Conservation (phyloP, 768 basidiomycete species). For the Mycena venus region DNA sequence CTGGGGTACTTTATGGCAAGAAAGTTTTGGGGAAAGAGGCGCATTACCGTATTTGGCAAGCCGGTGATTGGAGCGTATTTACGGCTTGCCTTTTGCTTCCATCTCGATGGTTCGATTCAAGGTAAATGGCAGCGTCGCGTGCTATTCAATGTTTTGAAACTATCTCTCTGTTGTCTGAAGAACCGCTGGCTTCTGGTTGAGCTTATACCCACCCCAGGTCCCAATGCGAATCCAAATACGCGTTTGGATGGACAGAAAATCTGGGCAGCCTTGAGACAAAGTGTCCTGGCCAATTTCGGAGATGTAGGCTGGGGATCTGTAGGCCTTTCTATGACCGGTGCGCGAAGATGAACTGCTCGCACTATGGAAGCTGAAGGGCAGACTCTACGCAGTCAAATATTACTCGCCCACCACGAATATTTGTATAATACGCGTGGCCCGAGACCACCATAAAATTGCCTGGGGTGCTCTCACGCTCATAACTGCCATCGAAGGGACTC, state of each 20-base stretch:
- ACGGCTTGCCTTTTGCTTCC: background rate
- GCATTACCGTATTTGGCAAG: background rate
- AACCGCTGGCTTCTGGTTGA: slow-evolving; percentile 93
- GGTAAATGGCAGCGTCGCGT: slow-evolving; percentile 45
- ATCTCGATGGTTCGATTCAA: slow-evolving; percentile 79
- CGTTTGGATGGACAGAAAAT: slow-evolving; percentile 74
- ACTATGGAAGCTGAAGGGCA: slow-evolving; percentile 10
- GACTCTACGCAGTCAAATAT: slow-evolving; percentile 86
- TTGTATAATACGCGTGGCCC: slow-evolving; percentile 87
- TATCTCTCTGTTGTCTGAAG: slow-evolving; percentile 54
- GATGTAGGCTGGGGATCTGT: slow-evolving; percentile 91
- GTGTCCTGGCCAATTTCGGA: slow-evolving; percentile 81
- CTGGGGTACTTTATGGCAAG: background rate
- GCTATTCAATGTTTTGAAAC: background rate
- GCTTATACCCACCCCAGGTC: slow-evolving; percentile 71
- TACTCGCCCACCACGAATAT: slow-evolving; percentile 87
- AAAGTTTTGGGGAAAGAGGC: slow-evolving; percentile 17
- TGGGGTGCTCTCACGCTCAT: slow-evolving; percentile 86
- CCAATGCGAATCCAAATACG: slow-evolving; percentile 36
- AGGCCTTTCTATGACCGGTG: slow-evolving; percentile 77
- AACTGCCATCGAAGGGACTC: slow-evolving; percentile 68
- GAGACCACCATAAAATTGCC: slow-evolving; percentile 84
- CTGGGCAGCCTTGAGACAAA: slow-evolving; percentile 77
- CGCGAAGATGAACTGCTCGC: slow-evolving; percentile 33
- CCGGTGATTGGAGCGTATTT: background rate